These are phyloP conservation scores for Aspergillus sp. DNA, from an alignment of 2,329 filamentous ascomycete species.

Conservation along the genomic window DNA sequence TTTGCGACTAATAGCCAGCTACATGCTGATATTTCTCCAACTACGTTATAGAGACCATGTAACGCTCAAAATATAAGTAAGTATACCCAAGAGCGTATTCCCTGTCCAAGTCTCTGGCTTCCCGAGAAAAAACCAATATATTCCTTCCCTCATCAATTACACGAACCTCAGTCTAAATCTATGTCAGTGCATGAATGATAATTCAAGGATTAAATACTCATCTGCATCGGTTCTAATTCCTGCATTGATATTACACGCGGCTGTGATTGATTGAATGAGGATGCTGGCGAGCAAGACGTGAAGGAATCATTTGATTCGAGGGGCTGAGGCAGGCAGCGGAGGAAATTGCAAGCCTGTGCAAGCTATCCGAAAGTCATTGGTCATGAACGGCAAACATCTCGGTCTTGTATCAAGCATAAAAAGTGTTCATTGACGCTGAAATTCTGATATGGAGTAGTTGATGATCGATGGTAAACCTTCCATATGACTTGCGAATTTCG, in stretches of 20 bases:
- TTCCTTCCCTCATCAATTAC: neutral
- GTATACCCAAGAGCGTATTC: neutral
- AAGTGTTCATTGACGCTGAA: too few relatives aligned
- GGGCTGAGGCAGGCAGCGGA: neutral
- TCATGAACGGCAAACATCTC: too few relatives aligned
- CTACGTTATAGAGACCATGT: neutral
- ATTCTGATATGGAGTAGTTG: too few relatives aligned
- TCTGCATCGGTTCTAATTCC: neutral
- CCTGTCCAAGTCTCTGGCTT: neutral
- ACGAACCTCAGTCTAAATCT: neutral
- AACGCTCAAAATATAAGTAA: neutral
- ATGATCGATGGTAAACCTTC: too few relatives aligned
- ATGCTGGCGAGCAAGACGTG: neutral
- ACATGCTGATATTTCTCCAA: neutral
- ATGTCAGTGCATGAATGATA: too few relatives aligned
- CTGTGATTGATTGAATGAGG: neutral
- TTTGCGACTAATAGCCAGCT: too few relatives aligned
- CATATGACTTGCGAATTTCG: too few relatives aligned
- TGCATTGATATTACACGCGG: slow-evolving; percentile 1
- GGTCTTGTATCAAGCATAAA: too few relatives aligned
- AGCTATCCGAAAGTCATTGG: too few relatives aligned
- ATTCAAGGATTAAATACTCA: neutral
- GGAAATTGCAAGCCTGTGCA: neutral
- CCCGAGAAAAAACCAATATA: neutral
- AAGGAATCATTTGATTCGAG: neutral